phyloP scores from a whole-genome alignment of 345 rosid species.

The Eucalyptus guilfoylei region DNA sequence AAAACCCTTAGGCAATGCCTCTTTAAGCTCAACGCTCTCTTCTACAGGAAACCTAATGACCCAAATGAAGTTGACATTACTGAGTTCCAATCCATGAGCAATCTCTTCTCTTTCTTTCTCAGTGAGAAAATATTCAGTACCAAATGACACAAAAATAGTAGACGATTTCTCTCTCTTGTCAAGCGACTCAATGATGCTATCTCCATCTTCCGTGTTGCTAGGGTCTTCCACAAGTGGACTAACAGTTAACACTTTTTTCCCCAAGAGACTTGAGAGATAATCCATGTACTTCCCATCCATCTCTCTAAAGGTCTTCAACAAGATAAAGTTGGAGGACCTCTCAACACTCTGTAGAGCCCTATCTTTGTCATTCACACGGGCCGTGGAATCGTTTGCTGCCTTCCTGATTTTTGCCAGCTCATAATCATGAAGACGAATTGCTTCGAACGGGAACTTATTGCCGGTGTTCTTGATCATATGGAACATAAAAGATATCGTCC shows the following conservation, averaged over 20 bases:
- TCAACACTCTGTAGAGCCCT: not conserved
- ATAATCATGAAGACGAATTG: not conserved
- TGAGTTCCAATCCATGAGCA: slow-evolving; percentile 18
- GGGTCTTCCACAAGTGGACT: slow-evolving; percentile 16
- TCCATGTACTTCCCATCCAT: slow-evolving; percentile 19
- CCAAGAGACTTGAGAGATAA: not conserved
- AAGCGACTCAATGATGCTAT: slow-evolving; percentile 10
- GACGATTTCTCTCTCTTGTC: slow-evolving; percentile 1
- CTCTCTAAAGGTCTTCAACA: slow-evolving; percentile 12
- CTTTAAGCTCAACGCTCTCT: not conserved
- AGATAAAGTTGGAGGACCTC: not conserved
- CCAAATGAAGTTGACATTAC: slow-evolving; percentile 19
- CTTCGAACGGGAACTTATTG: slow-evolving; percentile 1
- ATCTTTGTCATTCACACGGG: not conserved
- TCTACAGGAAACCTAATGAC: slow-evolving; percentile 8
- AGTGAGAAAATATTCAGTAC: slow-evolving; percentile 14
- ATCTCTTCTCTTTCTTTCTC: slow-evolving; percentile 13
- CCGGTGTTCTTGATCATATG: not conserved
- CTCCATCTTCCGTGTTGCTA: not conserved
- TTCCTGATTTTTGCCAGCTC: not conserved
- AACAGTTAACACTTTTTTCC: slow-evolving; percentile 12
- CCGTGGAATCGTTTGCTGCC: not conserved
- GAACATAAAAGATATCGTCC: not conserved
- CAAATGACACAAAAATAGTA: slow-evolving; percentile 19
- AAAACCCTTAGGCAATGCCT: slow-evolving; percentile 13